Evolutionary conservation across 2,329 filamentous ascomycete genomes (phyloP), one percentile per base, ranked within the genome.

Genomic region (Paramyrothecium roridum): DNA sequence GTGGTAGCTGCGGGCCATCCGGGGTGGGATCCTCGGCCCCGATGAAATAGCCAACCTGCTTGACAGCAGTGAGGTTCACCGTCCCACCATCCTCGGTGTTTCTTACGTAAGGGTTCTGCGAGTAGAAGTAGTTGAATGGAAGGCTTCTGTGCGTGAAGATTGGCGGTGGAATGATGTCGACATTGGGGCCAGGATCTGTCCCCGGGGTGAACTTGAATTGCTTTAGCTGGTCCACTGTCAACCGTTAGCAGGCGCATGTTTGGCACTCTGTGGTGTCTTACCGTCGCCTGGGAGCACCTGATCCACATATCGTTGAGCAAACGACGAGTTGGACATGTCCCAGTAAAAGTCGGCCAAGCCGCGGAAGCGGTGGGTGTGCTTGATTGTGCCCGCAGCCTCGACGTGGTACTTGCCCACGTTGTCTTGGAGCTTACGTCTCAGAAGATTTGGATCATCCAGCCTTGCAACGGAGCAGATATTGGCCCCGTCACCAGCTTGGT

Each of bases 341-440:
- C 88, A 93, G 65, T 96, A 91, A 66, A 96, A 96, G 71, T 98
- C 93, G 10, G 91, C 88, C 60, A 96, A 80, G 81, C 87, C 87
- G 68, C 93, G 84, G 71, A 96, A 99, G 40, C 93, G 85, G 77
- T 98, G 92, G 1, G 89, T 95, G 62, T 90, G 85, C 54, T 86
- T 84, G 57, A 97, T 83, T 20, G 85, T 73, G 8, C 91, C 91
- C 3, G 93, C 80, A 1, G 86, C 80, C 61, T 92, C 85, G 30
- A 91, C 80, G 4, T 80, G 73, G 68, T 93, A 93, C 10, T 72
- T 80, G 10, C 78, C 81, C 1, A 78, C 74, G 67, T 92, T 95
- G 67, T 96, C 91, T 61, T 80, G 80, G 57, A 96, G 71, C 59
- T 82, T 87, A 56, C 81, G 81, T 37, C 86, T 76, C 30, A 93